Evolutionary conservation across 371 early-diverging fungal species (phyloP), one percentile per base, ranked within the genome.

Genomic region (Rozella allomycis): DNA sequence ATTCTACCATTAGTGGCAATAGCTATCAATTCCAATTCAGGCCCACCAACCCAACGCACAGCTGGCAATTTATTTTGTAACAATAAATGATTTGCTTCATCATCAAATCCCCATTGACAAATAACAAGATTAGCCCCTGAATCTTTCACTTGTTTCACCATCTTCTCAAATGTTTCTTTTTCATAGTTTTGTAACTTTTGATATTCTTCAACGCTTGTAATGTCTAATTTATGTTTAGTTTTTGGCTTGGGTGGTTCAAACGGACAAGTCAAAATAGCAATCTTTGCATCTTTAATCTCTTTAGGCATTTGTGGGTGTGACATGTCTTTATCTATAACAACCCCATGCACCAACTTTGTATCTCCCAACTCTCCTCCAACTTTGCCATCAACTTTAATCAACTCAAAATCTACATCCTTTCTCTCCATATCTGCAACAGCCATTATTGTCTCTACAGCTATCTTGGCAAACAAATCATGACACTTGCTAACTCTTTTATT

Each of bases 21-120:
- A 25, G 99, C 98, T 44, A 97, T 82, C 45, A 93, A 59, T 61
- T 94, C 96, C 27, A 98, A 79, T 53, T 98, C 98, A 17, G 96
- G 88, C 19, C 98, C 99, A 40, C 99, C 99, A n/a, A 99, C 98
- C 99, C 99, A 98, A 43, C 99, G 70, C 17, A 98, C 88, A 39
- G 98, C 96, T 26, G 99, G 97, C 20, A 99, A 64, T 48, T 93
- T 50, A 61, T 93, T 84, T 57, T 97, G 91, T 61, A 97, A 57
- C 35, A 99, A 62, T 52, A 99, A 58, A 50, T 96, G 96, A 61
- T 97, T 99, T 25, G 98, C 99, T 58, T 99, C 98, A 51, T 99
- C 99, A 58, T 98, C 98, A 51, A 99, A 98, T 40, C 99, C 99
- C 98, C 98, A 98, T 58, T 99, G 98, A 65, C 98, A 98, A 31